Conservation (phyloP, 768 basidiomycete species). For the Gloeophyllum trabeum region DNA sequence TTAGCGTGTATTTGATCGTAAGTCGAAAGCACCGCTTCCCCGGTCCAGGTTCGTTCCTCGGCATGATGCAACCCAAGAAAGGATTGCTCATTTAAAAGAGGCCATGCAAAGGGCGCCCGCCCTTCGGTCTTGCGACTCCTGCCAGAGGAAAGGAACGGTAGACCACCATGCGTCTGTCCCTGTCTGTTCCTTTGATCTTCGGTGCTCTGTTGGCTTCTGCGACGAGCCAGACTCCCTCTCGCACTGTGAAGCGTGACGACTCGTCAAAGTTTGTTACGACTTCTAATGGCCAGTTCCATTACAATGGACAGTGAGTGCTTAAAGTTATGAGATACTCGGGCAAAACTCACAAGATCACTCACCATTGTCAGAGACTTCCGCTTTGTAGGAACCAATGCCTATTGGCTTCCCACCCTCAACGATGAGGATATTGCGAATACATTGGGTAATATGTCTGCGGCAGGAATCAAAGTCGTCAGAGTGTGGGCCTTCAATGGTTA, state of each 20-base stretch:
- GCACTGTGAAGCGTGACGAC: neutral
- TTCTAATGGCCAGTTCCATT: constrained; percentile 31
- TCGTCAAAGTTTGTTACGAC: constrained; percentile 28
- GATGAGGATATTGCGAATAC: constrained; percentile 45
- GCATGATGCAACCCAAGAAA: too few relatives aligned
- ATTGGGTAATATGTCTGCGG: constrained; percentile 40
- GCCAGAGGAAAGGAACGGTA: too few relatives aligned
- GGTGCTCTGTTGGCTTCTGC: neutral
- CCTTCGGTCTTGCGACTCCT: too few relatives aligned
- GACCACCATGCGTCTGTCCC: too few relatives aligned
- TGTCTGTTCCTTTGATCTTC: too few relatives aligned
- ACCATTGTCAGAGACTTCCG: constrained; percentile 13
- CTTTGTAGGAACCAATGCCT: constrained; percentile 46
- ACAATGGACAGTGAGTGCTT: constrained; percentile 39
- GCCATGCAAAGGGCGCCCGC: too few relatives aligned
- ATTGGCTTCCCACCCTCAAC: constrained; percentile 44
- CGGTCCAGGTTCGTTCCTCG: too few relatives aligned
- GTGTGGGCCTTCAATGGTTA: constrained; percentile 66
- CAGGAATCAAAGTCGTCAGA: constrained; percentile 45
- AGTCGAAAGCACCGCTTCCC: too few relatives aligned
- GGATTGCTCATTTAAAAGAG: too few relatives aligned
- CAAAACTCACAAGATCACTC: neutral
- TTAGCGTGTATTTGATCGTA: too few relatives aligned
- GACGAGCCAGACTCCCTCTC: neutral
- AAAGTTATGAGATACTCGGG: neutral